These are phyloP conservation scores for Lipomyces mesembrius DNA, from an alignment of 805 yeast species.

Conservation along the genomic window DNA sequence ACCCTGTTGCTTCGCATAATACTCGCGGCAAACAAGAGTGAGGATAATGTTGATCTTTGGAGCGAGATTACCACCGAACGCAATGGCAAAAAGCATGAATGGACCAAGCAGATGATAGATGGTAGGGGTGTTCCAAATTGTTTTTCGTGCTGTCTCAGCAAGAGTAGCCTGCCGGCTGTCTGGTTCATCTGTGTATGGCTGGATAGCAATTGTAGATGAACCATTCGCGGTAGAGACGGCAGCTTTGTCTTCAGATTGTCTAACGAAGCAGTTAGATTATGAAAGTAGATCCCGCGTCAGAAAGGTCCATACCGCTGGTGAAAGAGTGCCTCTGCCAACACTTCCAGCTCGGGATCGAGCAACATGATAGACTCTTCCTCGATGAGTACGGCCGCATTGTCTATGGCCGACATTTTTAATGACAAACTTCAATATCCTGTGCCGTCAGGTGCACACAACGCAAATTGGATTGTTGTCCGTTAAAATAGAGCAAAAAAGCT, in stretches of 20 bases:
- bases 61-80: slow-evolving; percentile 31
- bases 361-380: slow-evolving; percentile 23
- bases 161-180: slow-evolving; percentile 17
- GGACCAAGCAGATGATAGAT: slow-evolving; percentile 21
- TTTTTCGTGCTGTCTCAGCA: neutral
- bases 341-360: slow-evolving; percentile 21
- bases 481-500: neutral
- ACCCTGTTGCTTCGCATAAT: slow-evolving; percentile 19
- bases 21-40: slow-evolving; percentile 29
- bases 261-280: neutral
- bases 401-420: slow-evolving; percentile 6
- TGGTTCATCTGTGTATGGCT: slow-evolving; percentile 29
- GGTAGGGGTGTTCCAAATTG: slow-evolving; percentile 11
- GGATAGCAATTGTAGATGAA: slow-evolving; percentile 6
- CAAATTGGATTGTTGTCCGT: neutral
- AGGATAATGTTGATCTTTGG: slow-evolving; percentile 32
- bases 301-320: slow-evolving; percentile 15
- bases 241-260: slow-evolving; percentile 19
- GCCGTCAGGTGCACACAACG: neutral
- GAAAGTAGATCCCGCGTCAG: neutral
- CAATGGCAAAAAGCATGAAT: slow-evolving; percentile 21
- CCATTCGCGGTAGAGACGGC: slow-evolving; percentile 20
- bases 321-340: slow-evolving; percentile 21
- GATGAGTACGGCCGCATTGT: slow-evolving; percentile 21
- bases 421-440: neutral